These are phyloP conservation scores for Penicillium salamii DNA, from an alignment of 495 filamentous ascomycete species.

Conservation along the genomic window DNA sequence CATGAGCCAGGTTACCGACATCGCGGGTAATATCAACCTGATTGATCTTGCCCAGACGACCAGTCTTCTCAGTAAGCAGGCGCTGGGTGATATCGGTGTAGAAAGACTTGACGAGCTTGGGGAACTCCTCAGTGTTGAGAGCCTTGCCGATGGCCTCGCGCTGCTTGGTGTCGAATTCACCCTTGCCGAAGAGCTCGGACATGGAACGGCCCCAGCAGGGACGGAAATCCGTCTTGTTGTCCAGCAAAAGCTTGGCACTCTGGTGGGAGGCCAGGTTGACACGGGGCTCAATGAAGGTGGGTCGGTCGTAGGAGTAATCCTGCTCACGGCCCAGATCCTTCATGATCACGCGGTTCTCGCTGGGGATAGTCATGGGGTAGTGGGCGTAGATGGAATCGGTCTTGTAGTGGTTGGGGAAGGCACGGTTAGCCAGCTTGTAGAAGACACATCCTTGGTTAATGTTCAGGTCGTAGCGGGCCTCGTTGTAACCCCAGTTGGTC, in stretches of 20 bases:
- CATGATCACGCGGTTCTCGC: conserved; percentile 71
- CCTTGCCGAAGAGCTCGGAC: conserved; percentile 51
- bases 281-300: conserved; percentile 47
- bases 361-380: conserved; percentile 78
- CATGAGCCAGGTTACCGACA: conserved; percentile 69
- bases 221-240: conserved; percentile 61
- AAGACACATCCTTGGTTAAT: conserved; percentile 80
- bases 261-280: conserved; percentile 58
- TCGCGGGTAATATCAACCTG: conserved; percentile 78
- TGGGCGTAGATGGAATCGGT: conserved; percentile 82
- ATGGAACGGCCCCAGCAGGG: conserved; percentile 59
- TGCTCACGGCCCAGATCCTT: conserved; percentile 66
- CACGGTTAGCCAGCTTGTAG: conserved; percentile 76
- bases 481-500: conserved; percentile 77
- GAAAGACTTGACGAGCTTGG: conserved; percentile 51
- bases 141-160: conserved; percentile 41
- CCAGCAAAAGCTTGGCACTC: conserved; percentile 61
- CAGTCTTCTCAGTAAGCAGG: conserved; percentile 63
- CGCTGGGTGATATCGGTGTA: conserved; percentile 60
- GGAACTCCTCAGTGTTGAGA: conserved; percentile 47
- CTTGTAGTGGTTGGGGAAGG: conserved; percentile 79
- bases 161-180: conserved; percentile 48
- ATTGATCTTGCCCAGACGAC: conserved; percentile 53
- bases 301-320: conserved; percentile 69
- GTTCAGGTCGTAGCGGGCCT: conserved; percentile 68